phyloP scores from a whole-genome alignment of 2,329 filamentous ascomycete species.

The Penicillium oxalicum region DNA sequence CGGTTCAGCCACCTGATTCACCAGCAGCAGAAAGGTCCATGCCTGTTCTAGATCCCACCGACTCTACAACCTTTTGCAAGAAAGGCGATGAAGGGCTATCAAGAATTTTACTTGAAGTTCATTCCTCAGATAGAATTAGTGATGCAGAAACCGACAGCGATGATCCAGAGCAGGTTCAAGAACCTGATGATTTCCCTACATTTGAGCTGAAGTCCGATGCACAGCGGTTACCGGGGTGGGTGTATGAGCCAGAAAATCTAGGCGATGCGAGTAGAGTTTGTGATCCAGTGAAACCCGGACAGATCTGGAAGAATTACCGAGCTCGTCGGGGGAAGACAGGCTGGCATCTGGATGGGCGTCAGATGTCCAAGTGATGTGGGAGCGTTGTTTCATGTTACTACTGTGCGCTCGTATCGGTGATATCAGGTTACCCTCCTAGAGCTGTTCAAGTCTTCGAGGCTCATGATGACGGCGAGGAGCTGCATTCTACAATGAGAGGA shows the following conservation, averaged over 20 bases:
- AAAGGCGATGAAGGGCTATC: no score
- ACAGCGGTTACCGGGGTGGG: neutral
- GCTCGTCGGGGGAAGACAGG: constrained; percentile 2
- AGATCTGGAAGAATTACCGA: constrained; percentile 10
- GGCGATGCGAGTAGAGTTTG: constrained; percentile 10
- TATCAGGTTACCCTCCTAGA: no score
- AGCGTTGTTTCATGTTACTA: neutral
- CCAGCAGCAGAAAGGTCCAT: no score
- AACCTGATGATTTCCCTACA: neutral
- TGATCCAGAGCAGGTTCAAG: neutral
- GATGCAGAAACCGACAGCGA: neutral
- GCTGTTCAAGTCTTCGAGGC: no score
- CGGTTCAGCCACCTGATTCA: neutral
- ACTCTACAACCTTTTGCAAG: no score
- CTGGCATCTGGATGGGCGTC: constrained; percentile 1
- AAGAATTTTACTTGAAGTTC: no score
- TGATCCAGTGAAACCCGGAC: constrained; percentile 8
- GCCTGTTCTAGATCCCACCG: no score
- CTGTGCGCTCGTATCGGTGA: neutral
- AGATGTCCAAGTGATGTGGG: neutral
- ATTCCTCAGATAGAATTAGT: no score
- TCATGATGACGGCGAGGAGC: no score
- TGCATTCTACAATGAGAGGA: no score
- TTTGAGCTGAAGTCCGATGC: neutral
- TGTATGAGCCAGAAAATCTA: constrained; percentile 1